Evolutionary conservation across 148 eudicot species (phyloP).

Genomic region (Vaccinium vitisidaea): DNA sequence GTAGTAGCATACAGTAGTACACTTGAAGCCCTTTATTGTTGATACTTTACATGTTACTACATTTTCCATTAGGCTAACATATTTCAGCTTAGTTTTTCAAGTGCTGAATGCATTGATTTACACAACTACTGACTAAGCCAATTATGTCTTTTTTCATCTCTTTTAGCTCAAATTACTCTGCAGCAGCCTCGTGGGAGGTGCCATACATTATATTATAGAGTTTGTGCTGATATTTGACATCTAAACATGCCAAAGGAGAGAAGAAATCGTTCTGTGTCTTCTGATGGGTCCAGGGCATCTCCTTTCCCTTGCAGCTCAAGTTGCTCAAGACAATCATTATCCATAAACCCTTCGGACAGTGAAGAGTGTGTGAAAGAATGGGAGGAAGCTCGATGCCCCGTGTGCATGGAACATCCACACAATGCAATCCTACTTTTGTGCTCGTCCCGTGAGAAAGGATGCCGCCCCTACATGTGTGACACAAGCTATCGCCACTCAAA

Average conservation of each 20-base stretch:
- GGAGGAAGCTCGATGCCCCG: slow-evolving; percentile 94
- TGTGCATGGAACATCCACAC: slow-evolving; percentile 98
- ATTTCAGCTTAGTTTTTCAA: background rate
- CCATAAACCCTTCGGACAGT: slow-evolving; percentile 39
- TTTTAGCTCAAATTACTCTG: slow-evolving; percentile 4
- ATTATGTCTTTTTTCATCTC: slow-evolving; percentile 2
- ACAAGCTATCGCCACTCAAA: slow-evolving; percentile 97
- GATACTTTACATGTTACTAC: background rate
- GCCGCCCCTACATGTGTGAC: slow-evolving; percentile 95
- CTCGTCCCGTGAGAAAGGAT: slow-evolving; percentile 78
- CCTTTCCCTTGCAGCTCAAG: slow-evolving; percentile 60
- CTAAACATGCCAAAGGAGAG: slow-evolving; percentile 59
- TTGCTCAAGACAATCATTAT: slow-evolving; percentile 35
- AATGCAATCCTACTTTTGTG: slow-evolving; percentile 84
- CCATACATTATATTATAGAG: background rate
- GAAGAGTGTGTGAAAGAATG: slow-evolving; percentile 68
- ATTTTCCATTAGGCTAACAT: background rate
- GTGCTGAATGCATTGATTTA: background rate
- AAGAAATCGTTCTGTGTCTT: slow-evolving; percentile 55
- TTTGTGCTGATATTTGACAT: slow-evolving; percentile 13
- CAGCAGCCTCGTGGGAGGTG: slow-evolving; percentile 11
- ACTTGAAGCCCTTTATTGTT: background rate
- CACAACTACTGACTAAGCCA: background rate
- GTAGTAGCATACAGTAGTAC: background rate
- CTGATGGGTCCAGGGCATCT: slow-evolving; percentile 48